These are phyloP conservation scores for Leccinum barrowsii DNA, from an alignment of 768 basidiomycete genomes.

Conservation along the genomic window DNA sequence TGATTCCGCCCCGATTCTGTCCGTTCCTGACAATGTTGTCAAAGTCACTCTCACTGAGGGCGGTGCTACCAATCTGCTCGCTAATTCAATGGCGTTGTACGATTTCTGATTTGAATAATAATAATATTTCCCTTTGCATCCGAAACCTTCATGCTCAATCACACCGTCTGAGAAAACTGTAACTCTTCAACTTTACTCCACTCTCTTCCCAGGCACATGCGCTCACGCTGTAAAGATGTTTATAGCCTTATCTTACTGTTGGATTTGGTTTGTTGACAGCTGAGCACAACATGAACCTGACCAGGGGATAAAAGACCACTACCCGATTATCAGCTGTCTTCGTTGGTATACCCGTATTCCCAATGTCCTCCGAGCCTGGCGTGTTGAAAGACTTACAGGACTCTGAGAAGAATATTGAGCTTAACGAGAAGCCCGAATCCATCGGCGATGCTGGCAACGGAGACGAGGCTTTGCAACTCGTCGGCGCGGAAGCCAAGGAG, in stretches of 20 bases:
- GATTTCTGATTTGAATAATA: too few species aligned
- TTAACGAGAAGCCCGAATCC: constrained; percentile 31
- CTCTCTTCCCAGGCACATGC: neutral
- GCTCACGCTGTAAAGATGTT: constrained; percentile 10
- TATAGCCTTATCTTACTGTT: constrained; percentile 15
- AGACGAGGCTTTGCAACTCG: constrained; percentile 60
- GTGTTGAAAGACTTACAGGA: constrained; percentile 6
- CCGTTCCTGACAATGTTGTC: too few species aligned
- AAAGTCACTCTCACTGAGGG: too few species aligned
- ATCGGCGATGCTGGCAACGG: constrained; percentile 41
- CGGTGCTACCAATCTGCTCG: too few species aligned
- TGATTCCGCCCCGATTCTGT: too few species aligned
- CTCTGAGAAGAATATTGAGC: constrained; percentile 23
- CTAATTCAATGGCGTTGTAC: too few species aligned
- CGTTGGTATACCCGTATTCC: neutral
- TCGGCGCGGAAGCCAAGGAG: constrained; percentile 47
- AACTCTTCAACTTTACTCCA: neutral
- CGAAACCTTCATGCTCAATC: neutral
- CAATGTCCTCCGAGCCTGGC: constrained; percentile 18
- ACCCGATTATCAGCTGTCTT: neutral
- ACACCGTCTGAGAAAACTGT: constrained; percentile 8
- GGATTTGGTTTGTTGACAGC: neutral
- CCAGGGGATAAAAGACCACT: constrained; percentile 10
- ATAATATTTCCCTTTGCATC: neutral
- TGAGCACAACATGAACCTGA: neutral